These are phyloP conservation scores for Bisporella sp. DNA, from an alignment of 2,329 filamentous ascomycete species.

Conservation along the genomic window DNA sequence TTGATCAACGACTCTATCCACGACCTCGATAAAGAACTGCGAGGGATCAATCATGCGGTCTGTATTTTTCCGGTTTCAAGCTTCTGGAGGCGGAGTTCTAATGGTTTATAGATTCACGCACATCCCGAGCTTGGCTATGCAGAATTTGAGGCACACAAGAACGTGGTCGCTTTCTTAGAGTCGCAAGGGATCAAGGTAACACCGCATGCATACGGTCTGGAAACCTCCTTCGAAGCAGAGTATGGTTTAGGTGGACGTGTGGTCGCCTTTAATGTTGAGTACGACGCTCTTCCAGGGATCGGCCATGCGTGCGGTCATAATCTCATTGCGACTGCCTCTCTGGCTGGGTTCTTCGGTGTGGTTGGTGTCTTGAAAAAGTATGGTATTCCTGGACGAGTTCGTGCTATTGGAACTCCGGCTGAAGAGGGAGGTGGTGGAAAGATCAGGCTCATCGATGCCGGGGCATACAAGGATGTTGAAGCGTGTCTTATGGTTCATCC, in stretches of 20 bases:
- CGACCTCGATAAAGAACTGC: slow-evolving; percentile 2
- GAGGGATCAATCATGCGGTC: slow-evolving; percentile 8
- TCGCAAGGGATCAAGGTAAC: slow-evolving; percentile 38
- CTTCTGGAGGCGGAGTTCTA: neutral
- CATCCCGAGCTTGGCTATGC: slow-evolving; percentile 45
- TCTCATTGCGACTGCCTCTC: slow-evolving; percentile 32
- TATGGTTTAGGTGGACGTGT: slow-evolving; percentile 36
- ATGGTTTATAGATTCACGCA: slow-evolving; percentile 29
- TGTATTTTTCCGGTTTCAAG: neutral
- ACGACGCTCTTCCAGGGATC: slow-evolving; percentile 37
- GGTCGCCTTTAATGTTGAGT: slow-evolving; percentile 38
- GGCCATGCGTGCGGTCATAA: slow-evolving; percentile 39
- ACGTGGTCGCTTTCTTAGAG: slow-evolving; percentile 38
- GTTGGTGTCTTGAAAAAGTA: slow-evolving; percentile 15
- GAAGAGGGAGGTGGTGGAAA: slow-evolving; percentile 30
- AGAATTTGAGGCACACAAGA: slow-evolving; percentile 44
- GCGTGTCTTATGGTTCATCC: slow-evolving; percentile 34
- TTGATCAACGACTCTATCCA: slow-evolving; percentile 2
- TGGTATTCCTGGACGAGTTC: slow-evolving; percentile 21
- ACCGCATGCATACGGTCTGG: slow-evolving; percentile 42
- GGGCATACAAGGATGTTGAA: slow-evolving; percentile 34
- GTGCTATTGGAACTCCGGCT: slow-evolving; percentile 24
- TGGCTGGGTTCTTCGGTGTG: slow-evolving; percentile 32
- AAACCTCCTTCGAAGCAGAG: slow-evolving; percentile 43
- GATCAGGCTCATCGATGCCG: slow-evolving; percentile 35